Evolutionary conservation across 306 rosid genomes (phyloP).

Genomic region (Cucurbita pepo): DNA sequence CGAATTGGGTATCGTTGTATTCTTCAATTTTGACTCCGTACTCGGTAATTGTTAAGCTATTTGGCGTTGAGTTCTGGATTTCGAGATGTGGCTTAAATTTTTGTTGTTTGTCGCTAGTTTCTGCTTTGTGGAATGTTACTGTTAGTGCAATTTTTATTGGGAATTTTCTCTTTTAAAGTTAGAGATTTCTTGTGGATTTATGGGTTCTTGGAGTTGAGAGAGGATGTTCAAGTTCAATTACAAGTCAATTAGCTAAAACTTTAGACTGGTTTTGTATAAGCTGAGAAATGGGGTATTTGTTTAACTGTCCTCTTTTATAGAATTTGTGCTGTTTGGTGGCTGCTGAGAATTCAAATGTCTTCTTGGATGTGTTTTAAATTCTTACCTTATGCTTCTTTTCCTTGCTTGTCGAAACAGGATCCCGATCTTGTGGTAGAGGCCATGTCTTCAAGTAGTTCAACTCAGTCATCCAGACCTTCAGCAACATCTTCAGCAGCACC

Average conservation of each 20-base stretch:
- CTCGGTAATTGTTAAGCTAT: not conserved
- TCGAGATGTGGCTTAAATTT: too few species aligned
- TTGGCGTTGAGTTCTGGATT: not conserved
- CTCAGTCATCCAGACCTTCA: constrained; percentile 53
- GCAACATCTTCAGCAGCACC: constrained; percentile 9
- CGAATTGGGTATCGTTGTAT: not conserved
- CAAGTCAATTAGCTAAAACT: not conserved
- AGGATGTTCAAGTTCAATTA: not conserved
- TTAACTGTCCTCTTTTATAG: not conserved
- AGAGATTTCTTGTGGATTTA: not conserved
- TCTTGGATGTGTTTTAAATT: not conserved
- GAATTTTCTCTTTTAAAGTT: not conserved
- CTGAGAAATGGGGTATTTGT: not conserved
- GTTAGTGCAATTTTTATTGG: not conserved
- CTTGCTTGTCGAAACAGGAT: constrained; percentile 31
- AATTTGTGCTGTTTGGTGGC: not conserved
- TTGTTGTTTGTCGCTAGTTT: not conserved
- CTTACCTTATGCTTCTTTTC: not conserved
- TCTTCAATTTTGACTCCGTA: not conserved
- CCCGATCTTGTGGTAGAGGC: constrained; percentile 68
- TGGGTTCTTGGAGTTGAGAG: not conserved
- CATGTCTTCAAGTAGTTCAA: constrained; percentile 42
- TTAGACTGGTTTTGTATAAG: not conserved
- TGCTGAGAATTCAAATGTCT: not conserved
- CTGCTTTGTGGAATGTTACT: not conserved